Evolutionary conservation across 164 flowering plant species (phyloP), one percentile per base, ranked within the genome.

Genomic region (Liriodendron chinense): DNA sequence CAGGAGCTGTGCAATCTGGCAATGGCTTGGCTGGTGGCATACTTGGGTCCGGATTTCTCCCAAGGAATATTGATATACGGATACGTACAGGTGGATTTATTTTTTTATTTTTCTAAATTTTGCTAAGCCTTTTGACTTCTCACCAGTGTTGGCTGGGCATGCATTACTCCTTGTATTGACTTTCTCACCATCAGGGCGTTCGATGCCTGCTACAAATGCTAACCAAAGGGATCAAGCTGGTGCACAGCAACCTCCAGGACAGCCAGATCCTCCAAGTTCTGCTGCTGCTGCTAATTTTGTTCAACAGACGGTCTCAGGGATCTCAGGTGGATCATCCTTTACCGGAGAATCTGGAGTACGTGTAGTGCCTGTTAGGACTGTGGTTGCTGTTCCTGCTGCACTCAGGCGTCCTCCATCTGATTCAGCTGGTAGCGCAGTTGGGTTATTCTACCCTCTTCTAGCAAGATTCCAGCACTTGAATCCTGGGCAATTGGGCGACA

Each of bases 51-150:
- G 89, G 90, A 3, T 80, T 86, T 77, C 69, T 86, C 68, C 94
- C 91, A 14, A 89, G 96, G 82, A 90, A 84, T 48, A 89, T 92
- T 76, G 98, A 95, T 78, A 90, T 95, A 84, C 89, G 90, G 74
- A 89, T 95, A 74, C 90, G 91, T 23, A 83, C 90, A 89, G 98
- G 99, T 95, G 68, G 67, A 13, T 0, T 75, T 20, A 34, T 25
- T 47, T 25, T 10, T 50, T 14, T 56, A 7, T n/a, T 26, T 57
- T 56, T 24, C 13, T 72, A 14, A 13, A 16, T 57, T 12, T 6
- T n/a, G 24, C 66, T 48, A 56, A n/a, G 12, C 69, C 62, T 71
- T 25, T 18, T 7, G 70, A 48, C 26, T 18, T 1, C 2, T 24
- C 68, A 47, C 18, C n/a, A 14, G 13, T 28, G 47, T 67, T 26